These are phyloP conservation scores for Abelmoschus esculentus DNA, from an alignment of 345 rosid species.

Conservation along the genomic window DNA sequence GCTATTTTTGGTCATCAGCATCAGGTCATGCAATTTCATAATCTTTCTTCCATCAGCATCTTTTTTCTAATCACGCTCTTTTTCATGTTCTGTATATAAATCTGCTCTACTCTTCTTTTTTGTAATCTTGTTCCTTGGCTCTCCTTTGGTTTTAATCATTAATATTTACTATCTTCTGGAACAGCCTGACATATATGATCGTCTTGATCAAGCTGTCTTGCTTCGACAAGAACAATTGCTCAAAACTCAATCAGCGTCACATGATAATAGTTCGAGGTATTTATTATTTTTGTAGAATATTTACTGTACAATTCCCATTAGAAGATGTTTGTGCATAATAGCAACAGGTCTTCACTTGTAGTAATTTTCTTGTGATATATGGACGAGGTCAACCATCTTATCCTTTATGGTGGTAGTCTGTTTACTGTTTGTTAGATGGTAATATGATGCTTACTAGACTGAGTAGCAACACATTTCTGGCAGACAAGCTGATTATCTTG, in stretches of 20 bases:
- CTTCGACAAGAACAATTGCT: slow-evolving; percentile 78
- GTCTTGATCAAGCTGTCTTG: slow-evolving; percentile 68
- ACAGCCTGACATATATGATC: slow-evolving; percentile 70
- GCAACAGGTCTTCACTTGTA: neutral
- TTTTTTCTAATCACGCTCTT: neutral
- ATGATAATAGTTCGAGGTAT: slow-evolving; percentile 77
- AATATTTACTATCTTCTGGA: slow-evolving; percentile 11
- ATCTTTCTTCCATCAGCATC: neutral
- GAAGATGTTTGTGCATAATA: slow-evolving; percentile 9
- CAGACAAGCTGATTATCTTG: slow-evolving; percentile 86
- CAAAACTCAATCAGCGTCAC: slow-evolving; percentile 65
- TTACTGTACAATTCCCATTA: slow-evolving; percentile 4
- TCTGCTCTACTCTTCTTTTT: neutral
- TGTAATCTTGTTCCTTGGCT: neutral
- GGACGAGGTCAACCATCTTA: slow-evolving; percentile 14
- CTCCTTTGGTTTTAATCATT: neutral
- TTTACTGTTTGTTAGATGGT: slow-evolving; percentile 29
- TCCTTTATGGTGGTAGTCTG: slow-evolving; percentile 20
- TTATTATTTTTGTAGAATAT: slow-evolving; percentile 9
- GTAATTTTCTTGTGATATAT: neutral
- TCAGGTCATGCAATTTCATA: slow-evolving; percentile 45
- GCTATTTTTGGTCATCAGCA: slow-evolving; percentile 58
- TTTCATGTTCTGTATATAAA: neutral
- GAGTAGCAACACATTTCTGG: slow-evolving; percentile 84
- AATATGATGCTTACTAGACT: slow-evolving; percentile 41